Evolutionary conservation across 257 asterid species (phyloP).

Genomic region (Nicotiana knightiana): DNA sequence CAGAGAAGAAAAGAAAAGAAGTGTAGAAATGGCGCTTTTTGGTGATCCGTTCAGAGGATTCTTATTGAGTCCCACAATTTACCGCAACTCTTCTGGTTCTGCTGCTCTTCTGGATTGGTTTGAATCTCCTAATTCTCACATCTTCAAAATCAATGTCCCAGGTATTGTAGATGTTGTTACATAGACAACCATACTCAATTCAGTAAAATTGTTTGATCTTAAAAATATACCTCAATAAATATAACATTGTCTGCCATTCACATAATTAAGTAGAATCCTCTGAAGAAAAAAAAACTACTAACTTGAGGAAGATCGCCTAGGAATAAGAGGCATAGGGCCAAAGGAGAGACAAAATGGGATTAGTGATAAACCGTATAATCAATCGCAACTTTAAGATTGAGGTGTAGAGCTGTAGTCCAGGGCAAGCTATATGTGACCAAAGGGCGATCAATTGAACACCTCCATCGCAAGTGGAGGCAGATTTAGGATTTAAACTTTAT

Average conservation of each 20-base stretch:
- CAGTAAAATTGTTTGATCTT: background rate
- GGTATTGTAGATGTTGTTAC: slow-evolving; percentile 16
- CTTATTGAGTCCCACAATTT: slow-evolving; percentile 42
- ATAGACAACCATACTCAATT: background rate
- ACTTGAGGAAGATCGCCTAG: background rate
- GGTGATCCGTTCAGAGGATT: slow-evolving; percentile 63
- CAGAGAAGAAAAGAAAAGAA: too few relatives aligned
- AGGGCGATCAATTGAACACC: too few relatives aligned
- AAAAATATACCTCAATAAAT: too few relatives aligned
- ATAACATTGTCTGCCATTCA: too few relatives aligned
- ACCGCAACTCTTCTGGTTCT: slow-evolving; percentile 44
- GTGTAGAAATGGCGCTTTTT: slow-evolving; percentile 43
- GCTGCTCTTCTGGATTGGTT: slow-evolving; percentile 72
- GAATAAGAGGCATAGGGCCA: background rate
- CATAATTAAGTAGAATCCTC: too few relatives aligned
- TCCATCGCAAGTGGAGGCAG: too few relatives aligned
- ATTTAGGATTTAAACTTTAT: too few relatives aligned
- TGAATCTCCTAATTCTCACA: slow-evolving; percentile 57
- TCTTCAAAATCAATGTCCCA: slow-evolving; percentile 73
- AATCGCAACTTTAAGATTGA: too few relatives aligned
- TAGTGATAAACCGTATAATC: too few relatives aligned
- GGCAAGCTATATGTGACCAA: too few relatives aligned
- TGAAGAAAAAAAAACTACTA: too few relatives aligned
- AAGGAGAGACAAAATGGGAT: background rate
- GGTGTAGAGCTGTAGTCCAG: too few relatives aligned